Evolutionary conservation across 2,329 filamentous ascomycete species (phyloP), one percentile per base, ranked within the genome.

Genomic region (Verticillium alfalfae): DNA sequence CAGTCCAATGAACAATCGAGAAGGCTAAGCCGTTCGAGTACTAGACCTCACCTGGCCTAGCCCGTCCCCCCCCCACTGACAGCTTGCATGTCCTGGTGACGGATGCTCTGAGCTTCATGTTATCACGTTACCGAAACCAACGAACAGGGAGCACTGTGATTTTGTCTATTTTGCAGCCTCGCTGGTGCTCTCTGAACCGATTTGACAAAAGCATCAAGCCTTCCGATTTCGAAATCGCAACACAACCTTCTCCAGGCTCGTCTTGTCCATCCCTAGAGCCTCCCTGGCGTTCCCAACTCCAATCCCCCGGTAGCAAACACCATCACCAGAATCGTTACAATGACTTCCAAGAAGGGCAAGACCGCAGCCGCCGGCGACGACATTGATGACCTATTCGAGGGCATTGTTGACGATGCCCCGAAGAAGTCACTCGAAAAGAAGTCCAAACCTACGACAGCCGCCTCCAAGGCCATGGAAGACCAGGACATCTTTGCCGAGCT

Each of bases 401-500:
- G 82, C 64, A 83, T 90, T 69, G 81, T 80, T 66, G 78, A 83
- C 67, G 82, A 85, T 61, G 76, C 73, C n/a, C 67, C 74, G 62
- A 82, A 82, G 70, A 86, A 86, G 71, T 66, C 78, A 18, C 66
- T 73, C 62, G 59, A 72, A 64, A 80, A 79, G 71, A 63, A 72
- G 57, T 61, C 73, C 68, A 82, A 82, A 70, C 72, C 80, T 65
- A 76, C 80, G 66, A 81, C 83, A 60, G 76, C 81, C 61, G 74
- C 79, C 60, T 75, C 79, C 67, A 84, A 83, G 72, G 70, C 77
- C 59, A 76, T 75, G 70, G 70, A 74, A 68, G 83, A 88, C 69
- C 84, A 91, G 68, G 93, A 97, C 72, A 87, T 94, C 62, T 84
- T 98, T 45, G 93, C 93, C 65, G 93, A 97, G 69, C 85, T 98